phyloP scores from a whole-genome alignment of 208 protist genomes.

The Borovskyia barvae region DNA sequence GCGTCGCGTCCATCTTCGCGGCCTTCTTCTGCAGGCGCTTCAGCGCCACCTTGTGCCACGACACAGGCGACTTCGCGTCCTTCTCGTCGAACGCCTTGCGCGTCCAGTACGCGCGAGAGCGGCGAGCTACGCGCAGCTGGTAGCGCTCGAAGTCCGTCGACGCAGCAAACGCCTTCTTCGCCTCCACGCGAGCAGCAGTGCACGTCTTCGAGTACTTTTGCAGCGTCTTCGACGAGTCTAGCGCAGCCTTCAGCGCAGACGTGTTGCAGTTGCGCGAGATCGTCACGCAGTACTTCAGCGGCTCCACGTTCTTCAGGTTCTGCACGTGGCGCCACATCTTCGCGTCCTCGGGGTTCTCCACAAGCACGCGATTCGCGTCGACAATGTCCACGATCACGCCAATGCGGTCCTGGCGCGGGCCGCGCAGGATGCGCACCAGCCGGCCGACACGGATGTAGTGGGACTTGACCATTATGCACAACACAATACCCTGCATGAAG shows the following conservation, averaged over 20 bases:
- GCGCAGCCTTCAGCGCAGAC: slow-evolving; percentile 74
- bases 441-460: slow-evolving; percentile 56
- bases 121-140: slow-evolving; percentile 88
- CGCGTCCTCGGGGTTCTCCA: slow-evolving; percentile 86
- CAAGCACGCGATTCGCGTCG: slow-evolving; percentile 87
- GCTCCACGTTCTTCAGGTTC: slow-evolving; percentile 88
- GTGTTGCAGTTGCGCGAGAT: slow-evolving; percentile 69
- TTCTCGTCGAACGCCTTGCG: slow-evolving; percentile 91
- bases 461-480: slow-evolving; percentile 58
- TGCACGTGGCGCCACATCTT: slow-evolving; percentile 92
- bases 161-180: slow-evolving; percentile 79
- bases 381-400: slow-evolving; percentile 86
- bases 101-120: slow-evolving; percentile 88
- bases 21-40: slow-evolving; percentile 87
- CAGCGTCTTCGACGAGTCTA: slow-evolving; percentile 69
- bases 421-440: slow-evolving; percentile 64
- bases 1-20: slow-evolving; percentile 75
- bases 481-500: slow-evolving; percentile 20
- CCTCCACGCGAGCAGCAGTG: slow-evolving; percentile 67
- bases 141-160: slow-evolving; percentile 92
- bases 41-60: slow-evolving; percentile 86
- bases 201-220: slow-evolving; percentile 87
- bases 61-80: slow-evolving; percentile 86
- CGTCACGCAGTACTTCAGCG: slow-evolving; percentile 69
- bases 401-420: slow-evolving; percentile 59